A percentile compares a stretch with the other conserved stretches of the same genome.
phyloP scores from a whole-genome alignment of 805 yeast genomes.

The Candida rishiriensis region DNA sequence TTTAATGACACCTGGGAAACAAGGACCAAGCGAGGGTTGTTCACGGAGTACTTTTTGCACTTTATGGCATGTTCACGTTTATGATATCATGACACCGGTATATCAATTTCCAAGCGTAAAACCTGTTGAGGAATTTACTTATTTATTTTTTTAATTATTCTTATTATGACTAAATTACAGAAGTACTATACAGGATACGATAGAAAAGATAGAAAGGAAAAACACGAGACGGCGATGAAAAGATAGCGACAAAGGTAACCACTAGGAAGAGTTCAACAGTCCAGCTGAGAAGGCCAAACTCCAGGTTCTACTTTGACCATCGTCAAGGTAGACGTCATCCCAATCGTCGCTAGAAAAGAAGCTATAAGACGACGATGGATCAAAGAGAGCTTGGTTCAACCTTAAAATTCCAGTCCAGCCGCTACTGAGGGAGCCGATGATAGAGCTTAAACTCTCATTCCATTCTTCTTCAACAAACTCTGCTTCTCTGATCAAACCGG shows the following conservation, averaged over 20 bases:
- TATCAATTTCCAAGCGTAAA: too few species aligned
- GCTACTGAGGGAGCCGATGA: constrained; percentile 46
- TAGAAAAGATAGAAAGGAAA: neutral
- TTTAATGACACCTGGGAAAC: neutral
- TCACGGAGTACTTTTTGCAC: constrained; percentile 22
- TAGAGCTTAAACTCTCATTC: constrained; percentile 43
- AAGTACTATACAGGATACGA: neutral
- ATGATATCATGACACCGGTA: too few species aligned
- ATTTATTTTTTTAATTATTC: too few species aligned
- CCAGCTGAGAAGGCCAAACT: constrained; percentile 72
- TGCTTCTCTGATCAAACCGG: constrained; percentile 53
- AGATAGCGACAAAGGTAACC: constrained; percentile 1
- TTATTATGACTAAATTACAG: too few species aligned
- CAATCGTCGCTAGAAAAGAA: constrained; percentile 58
- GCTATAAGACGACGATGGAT: constrained; percentile 58
- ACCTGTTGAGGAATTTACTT: too few species aligned
- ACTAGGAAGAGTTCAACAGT: constrained; percentile 24
- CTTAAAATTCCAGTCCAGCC: constrained; percentile 75
- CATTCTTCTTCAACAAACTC: constrained; percentile 61
- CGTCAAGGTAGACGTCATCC: constrained; percentile 56
- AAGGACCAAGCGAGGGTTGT: constrained; percentile 12
- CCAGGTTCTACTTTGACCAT: constrained; percentile 88
- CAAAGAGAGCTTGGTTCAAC: constrained; percentile 68
- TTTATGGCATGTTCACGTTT: constrained; percentile 12
- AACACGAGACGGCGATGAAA: neutral